Percentiles rank a stretch among this genome's conserved stretches.
These are phyloP conservation scores for Omphalea diandra DNA, from an alignment of 441 rosid genomes.

Conservation along the genomic window DNA sequence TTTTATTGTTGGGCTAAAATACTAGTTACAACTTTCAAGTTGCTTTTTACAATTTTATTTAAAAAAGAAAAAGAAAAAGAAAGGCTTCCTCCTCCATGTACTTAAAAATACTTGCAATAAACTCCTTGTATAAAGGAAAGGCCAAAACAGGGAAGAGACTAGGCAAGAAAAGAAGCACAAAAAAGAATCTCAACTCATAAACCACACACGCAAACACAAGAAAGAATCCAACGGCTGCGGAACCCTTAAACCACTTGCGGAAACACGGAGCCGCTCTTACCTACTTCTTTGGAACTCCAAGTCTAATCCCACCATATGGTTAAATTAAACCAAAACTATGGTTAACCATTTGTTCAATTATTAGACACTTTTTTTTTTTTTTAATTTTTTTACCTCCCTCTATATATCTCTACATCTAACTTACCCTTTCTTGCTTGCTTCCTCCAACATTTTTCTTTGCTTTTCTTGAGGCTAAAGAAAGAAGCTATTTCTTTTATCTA, in stretches of 20 bases:
- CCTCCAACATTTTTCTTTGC: background rate
- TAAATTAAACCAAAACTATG: background rate
- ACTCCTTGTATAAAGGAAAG: background rate
- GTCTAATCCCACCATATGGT: conserved; percentile 15
- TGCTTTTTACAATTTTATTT: no score
- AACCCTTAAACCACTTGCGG: conserved; percentile 44
- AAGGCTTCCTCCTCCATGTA: no score
- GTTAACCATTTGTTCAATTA: conserved; percentile 15
- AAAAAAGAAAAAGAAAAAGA: no score
- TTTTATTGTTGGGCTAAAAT: no score
- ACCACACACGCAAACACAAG: conserved; percentile 58
- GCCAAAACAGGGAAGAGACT: no score
- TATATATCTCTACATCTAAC: conserved; percentile 13
- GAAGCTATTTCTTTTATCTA: conserved; percentile 6
- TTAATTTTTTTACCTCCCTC: no score
- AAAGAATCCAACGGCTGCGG: conserved; percentile 43
- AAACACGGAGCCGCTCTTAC: conserved; percentile 60
- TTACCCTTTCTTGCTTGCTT: background rate
- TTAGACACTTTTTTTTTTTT: background rate
- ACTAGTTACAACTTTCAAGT: no score
- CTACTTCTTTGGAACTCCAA: conserved; percentile 51
- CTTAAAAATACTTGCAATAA: no score
- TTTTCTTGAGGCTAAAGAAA: conserved; percentile 24
- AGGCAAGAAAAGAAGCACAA: no score
- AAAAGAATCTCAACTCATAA: conserved; percentile 20